Conservation (phyloP, 2,329 filamentous ascomycete genomes). For the Metarhizium robertsii region DNA sequence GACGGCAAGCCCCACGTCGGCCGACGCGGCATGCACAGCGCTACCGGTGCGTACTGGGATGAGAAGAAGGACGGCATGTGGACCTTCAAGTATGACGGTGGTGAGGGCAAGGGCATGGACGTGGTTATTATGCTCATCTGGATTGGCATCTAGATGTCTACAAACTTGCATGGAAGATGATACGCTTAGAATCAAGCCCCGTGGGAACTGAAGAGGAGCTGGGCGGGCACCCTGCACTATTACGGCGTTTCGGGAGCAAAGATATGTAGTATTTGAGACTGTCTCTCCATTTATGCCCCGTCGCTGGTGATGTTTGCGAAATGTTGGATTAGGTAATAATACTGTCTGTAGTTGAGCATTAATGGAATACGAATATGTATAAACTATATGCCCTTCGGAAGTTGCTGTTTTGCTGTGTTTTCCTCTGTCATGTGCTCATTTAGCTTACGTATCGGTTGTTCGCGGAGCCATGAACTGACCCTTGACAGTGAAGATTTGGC, state of each 20-base stretch:
- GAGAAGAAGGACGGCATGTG: slow-evolving; percentile 86
- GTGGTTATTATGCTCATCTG: slow-evolving; percentile 68
- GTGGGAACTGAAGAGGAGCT: neutral
- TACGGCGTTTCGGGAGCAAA: slow-evolving; percentile 4
- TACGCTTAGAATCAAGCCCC: neutral
- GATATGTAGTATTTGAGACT: slow-evolving; percentile 2
- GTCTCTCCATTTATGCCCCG: slow-evolving; percentile 1
- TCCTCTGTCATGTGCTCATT: neutral
- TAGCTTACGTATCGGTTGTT: neutral
- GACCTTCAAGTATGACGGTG: slow-evolving; percentile 75
- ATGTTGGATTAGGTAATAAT: neutral
- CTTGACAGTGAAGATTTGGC: neutral
- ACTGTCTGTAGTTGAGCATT: neutral
- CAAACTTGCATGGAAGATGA: neutral
- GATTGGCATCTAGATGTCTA: slow-evolving; percentile 51
- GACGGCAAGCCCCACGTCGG: slow-evolving; percentile 65
- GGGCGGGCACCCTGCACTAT: neutral
- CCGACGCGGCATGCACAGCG: slow-evolving; percentile 82
- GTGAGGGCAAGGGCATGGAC: slow-evolving; percentile 57
- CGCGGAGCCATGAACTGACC: neutral
- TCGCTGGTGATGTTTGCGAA: neutral
- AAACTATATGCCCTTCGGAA: neutral
- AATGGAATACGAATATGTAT: neutral
- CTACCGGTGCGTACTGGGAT: slow-evolving; percentile 81
- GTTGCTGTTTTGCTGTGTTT: neutral